Percentiles rank a stretch among this genome's conserved stretches.
phyloP scores from a whole-genome alignment of 176 grass and related monocot genomes.

The Carex scoparia region DNA sequence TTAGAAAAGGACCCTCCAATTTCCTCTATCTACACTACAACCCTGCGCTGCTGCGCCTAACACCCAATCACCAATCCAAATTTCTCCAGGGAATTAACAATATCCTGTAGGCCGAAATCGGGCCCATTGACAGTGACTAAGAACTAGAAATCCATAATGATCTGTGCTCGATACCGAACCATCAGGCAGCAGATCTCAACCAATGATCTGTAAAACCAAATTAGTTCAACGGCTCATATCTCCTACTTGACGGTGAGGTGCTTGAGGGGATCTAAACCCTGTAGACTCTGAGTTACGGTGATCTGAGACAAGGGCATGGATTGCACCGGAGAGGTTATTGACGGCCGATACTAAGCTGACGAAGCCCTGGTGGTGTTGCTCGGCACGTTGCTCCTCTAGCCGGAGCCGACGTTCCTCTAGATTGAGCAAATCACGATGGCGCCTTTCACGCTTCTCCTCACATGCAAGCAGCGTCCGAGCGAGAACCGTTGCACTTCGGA shows the following conservation, averaged over 20 bases:
- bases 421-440: constrained; percentile 77
- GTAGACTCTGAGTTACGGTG: constrained; percentile 28
- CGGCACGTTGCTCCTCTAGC: constrained; percentile 75
- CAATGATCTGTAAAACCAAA: background rate
- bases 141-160: background rate
- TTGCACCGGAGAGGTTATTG: constrained; percentile 81
- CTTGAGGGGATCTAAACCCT: background rate
- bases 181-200: background rate
- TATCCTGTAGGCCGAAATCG: background rate
- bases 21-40: constrained; percentile 15
- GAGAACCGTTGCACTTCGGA: constrained; percentile 85
- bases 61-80: background rate
- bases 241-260: background rate
- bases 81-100: background rate
- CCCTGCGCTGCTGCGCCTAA: background rate
- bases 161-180: background rate
- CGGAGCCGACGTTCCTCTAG: constrained; percentile 86
- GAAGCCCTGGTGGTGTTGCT: constrained; percentile 86
- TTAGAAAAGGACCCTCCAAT: constrained; percentile 17
- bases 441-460: constrained; percentile 87
- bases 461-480: constrained; percentile 77
- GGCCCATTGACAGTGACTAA: background rate
- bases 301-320: constrained; percentile 82
- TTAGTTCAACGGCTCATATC: background rate
- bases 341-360: constrained; percentile 70